These are phyloP conservation scores for Diplodia scrobiculata DNA, from an alignment of 2,329 filamentous ascomycete species.

Conservation along the genomic window DNA sequence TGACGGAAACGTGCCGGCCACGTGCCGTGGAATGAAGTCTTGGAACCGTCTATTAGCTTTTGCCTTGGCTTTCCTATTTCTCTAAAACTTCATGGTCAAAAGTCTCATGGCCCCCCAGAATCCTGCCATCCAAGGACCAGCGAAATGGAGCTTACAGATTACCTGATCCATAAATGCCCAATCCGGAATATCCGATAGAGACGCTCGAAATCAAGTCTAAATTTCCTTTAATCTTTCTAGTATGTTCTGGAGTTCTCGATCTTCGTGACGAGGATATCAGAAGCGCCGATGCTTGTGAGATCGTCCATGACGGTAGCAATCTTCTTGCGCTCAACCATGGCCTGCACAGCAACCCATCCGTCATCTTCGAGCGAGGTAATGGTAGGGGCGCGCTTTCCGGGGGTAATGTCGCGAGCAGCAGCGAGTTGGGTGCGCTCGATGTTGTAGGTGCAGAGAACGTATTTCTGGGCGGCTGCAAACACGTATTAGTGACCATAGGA, in stretches of 20 bases:
- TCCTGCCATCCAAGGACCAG: neutral
- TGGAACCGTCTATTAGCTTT: neutral
- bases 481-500: constrained; percentile 29
- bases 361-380: constrained; percentile 85
- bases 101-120: neutral
- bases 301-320: constrained; percentile 87
- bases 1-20: neutral
- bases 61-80: neutral
- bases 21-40: neutral
- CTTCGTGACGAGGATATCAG: constrained; percentile 81
- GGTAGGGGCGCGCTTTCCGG: constrained; percentile 90
- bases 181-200: neutral
- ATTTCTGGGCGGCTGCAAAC: constrained; percentile 74
- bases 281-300: constrained; percentile 72
- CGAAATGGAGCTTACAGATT: neutral
- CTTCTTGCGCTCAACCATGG: constrained; percentile 88
- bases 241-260: constrained; percentile 74
- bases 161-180: neutral
- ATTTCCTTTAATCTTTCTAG: neutral
- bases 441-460: constrained; percentile 96
- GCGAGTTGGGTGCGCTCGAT: constrained; percentile 70
- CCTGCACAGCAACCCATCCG: constrained; percentile 90
- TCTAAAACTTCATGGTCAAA: neutral
- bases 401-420: constrained; percentile 74
- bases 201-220: neutral